Evolutionary conservation across 192 early-diverging fungal genomes (phyloP), one percentile per base, ranked within the genome.

Genomic region (Chytriomyces sp.): DNA sequence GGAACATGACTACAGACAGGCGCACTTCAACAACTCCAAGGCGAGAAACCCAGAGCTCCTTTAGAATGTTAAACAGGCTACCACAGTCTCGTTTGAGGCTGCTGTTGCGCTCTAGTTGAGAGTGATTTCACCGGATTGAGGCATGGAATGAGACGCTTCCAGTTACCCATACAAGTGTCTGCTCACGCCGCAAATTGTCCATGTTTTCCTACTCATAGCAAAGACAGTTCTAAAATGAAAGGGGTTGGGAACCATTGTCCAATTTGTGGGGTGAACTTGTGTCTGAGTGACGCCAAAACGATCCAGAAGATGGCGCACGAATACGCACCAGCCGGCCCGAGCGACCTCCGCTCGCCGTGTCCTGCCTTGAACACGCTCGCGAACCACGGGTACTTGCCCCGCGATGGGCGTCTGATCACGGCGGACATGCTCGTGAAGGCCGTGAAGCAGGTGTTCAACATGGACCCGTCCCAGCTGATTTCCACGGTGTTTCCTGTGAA

Each of bases 301-400:
- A n/a, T n/a, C n/a, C n/a, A n/a, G n/a, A n/a, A n/a, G n/a, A n/a
- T n/a, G n/a, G n/a, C n/a, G n/a, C n/a, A n/a, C n/a, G n/a, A n/a
- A n/a, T n/a, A n/a, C n/a, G n/a, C n/a, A n/a, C 41, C 41, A 7
- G 41, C 41, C 7, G 8, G 19, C 7, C 41, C 41, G 19, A 19
- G 19, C 41, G 7, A 44, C 41, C 19, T 19, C 7, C 41, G 41
- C 8, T 44, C 41, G 41, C 41, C 41, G 19, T 44, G 41, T 19
- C 41, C 41, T 10, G 41, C 41, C 41, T 44, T 44, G 39, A 77
- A 77, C 65, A 56, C 39, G 57, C 39, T 68, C 25, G 70, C 77
- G 28, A 78, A 78, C 77, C 77, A 78, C 59, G 77, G 77, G 44
- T 64, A 30, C 75, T 53, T 77, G 41, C 69, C 75, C 37, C 55